A percentile compares a stretch with the other conserved stretches of the same genome.
phyloP scores from a whole-genome alignment of 2,329 filamentous ascomycete species.

The Botrytis porri region DNA sequence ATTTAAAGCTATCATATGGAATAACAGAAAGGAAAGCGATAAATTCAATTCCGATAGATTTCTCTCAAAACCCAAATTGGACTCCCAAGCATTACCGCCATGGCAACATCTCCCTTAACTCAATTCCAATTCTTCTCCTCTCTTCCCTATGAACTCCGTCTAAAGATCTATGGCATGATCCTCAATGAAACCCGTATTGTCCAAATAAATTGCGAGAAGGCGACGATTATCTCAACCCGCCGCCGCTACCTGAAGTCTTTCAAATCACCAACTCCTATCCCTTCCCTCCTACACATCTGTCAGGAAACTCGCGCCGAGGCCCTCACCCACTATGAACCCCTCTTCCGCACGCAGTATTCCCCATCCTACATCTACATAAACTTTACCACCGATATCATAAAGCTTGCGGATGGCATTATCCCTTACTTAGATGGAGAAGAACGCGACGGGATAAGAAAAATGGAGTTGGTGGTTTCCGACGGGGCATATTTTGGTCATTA shows the following conservation, averaged over 20 bases:
- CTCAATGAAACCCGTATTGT: constrained; percentile 27
- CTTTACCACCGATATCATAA: constrained; percentile 27
- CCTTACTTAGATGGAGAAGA: constrained; percentile 26
- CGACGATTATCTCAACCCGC: not conserved
- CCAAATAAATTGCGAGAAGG: constrained; percentile 26
- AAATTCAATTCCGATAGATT: too few relatives aligned
- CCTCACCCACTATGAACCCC: constrained; percentile 26
- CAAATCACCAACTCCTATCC: constrained; percentile 29
- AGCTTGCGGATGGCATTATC: constrained; percentile 26
- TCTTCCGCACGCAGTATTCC: constrained; percentile 21
- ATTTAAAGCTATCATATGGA: not conserved
- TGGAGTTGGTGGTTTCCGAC: constrained; percentile 31
- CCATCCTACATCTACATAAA: constrained; percentile 27
- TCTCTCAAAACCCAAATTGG: not conserved
- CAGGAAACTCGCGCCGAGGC: constrained; percentile 35
- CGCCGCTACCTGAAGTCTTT: constrained; percentile 24
- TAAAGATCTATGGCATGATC: constrained; percentile 32
- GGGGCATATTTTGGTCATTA: constrained; percentile 33
- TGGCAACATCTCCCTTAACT: constrained; percentile 12
- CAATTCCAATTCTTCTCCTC: constrained; percentile 32
- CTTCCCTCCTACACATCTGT: constrained; percentile 33
- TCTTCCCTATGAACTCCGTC: constrained; percentile 34
- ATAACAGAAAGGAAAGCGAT: not conserved
- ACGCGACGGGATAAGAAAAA: constrained; percentile 20
- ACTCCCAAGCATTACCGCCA: not conserved